Percentiles rank a stretch among this genome's conserved stretches.
These are phyloP conservation scores for Leptodontidium sp. DNA, from an alignment of 2,329 filamentous ascomycete genomes.

Conservation along the genomic window DNA sequence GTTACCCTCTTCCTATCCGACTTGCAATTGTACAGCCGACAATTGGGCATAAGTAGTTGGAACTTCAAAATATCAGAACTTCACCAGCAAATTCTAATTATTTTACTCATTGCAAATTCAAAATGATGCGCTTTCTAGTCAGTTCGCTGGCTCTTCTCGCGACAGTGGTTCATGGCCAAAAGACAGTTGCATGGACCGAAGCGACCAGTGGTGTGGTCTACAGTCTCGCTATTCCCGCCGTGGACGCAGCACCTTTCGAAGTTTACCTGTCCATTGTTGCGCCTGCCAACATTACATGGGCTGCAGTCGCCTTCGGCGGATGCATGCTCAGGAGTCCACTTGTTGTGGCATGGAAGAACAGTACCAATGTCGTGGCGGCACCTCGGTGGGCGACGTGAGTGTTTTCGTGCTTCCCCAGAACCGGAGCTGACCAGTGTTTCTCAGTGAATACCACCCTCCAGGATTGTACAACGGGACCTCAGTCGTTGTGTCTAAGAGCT, in stretches of 20 bases:
- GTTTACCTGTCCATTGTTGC: constrained; percentile 23
- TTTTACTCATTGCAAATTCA: not conserved
- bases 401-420: not conserved
- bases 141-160: constrained; percentile 22
- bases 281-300: constrained; percentile 23
- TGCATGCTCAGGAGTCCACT: constrained; percentile 30
- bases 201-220: constrained; percentile 21
- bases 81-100: not conserved
- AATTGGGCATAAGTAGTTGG: too few species aligned
- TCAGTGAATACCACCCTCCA: constrained; percentile 28
- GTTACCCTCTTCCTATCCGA: too few species aligned
- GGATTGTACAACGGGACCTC: constrained; percentile 20
- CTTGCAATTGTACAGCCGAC: too few species aligned
- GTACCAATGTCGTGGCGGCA: constrained; percentile 23
- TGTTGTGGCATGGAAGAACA: constrained; percentile 26
- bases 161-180: constrained; percentile 12
- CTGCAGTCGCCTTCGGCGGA: constrained; percentile 29
- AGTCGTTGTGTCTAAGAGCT: constrained; percentile 17
- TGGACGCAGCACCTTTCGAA: constrained; percentile 26
- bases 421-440: not conserved
- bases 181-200: constrained; percentile 21
- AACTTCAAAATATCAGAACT: too few species aligned
- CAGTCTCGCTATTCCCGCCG: constrained; percentile 26
- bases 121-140: constrained; percentile 21
- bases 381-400: constrained; percentile 30